Evolutionary conservation across 2,329 filamentous ascomycete genomes (phyloP), one percentile per base, ranked within the genome.

Genomic region (Alternaria gansuensis): DNA sequence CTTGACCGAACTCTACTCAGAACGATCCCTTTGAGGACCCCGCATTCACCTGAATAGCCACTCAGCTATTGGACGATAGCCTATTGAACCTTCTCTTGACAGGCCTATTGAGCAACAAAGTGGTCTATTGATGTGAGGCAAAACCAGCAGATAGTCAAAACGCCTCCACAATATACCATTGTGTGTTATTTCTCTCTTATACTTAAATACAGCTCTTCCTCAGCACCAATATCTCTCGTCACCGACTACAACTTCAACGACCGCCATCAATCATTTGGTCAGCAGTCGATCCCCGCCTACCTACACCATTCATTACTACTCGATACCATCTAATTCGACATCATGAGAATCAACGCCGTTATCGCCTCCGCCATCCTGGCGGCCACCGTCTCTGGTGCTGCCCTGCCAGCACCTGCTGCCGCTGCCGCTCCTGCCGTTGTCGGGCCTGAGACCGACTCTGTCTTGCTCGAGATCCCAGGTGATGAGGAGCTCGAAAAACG

Each of bases 321-420:
- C 52, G 51, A 45, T 58, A 51, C 41, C 31, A 36, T 59, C 60
- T 36, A 59, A 50, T 50, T 52, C 46, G 46, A 66, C 72, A 79
- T 57, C 52, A 85, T 85, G 83, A 84, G 82, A 77, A 66, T 83
- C 71, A 74, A 79, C 64, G 69, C 77, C 53, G 56, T 82, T 51
- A 67, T 82, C 52, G 67, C 78, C 46, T 74, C 79, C 54, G 66
- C 74, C 51, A 69, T 81, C 50, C 60, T 83, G 48, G 78, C 78
- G 51, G 77, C 77, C 49, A 77, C 77, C 68, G 71, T 76, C 63
- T 72, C 76, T 60, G 74, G 74, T 51, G 77, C 79, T 56, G 77
- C 74, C 71, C 63, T 77, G 54, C 79, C 79, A 66, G 74, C 77
- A 61, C 68, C 58, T 39, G 58, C 54, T 24, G 54, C 50, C 45